Evolutionary conservation across 441 rosid genomes (phyloP).

Genomic region (Geranium incanum): DNA sequence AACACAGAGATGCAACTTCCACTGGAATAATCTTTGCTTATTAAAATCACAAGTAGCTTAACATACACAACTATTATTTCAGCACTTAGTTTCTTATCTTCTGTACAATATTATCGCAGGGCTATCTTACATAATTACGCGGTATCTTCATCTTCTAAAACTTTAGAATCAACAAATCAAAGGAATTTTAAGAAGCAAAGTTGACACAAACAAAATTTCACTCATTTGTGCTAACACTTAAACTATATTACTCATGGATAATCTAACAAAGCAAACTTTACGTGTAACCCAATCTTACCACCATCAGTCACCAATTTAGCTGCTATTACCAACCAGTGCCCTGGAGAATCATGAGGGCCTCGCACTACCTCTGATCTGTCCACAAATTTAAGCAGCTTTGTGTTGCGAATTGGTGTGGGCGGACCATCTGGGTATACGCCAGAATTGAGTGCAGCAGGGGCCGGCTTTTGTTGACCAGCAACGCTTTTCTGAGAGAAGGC

Average conservation of each 20-base stretch:
- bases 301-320: slow-evolving; percentile 36
- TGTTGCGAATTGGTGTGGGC: slow-evolving; percentile 23
- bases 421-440: slow-evolving; percentile 47
- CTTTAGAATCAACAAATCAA: neutral
- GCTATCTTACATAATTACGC: neutral
- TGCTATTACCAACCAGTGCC: slow-evolving; percentile 44
- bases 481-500: slow-evolving; percentile 27
- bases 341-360: slow-evolving; percentile 42
- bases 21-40: neutral
- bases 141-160: neutral
- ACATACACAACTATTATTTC: neutral
- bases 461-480: slow-evolving; percentile 29
- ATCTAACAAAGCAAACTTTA: slow-evolving; percentile 45
- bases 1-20: neutral
- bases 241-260: slow-evolving; percentile 26
- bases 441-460: slow-evolving; percentile 36
- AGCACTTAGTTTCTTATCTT: neutral
- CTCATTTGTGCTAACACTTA: neutral
- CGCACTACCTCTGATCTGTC: slow-evolving; percentile 38
- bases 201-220: neutral
- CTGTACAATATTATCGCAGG: neutral
- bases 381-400: slow-evolving; percentile 36
- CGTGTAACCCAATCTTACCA: slow-evolving; percentile 42
- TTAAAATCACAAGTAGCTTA: neutral
- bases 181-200: neutral